Evolutionary conservation across 345 rosid species (phyloP).

Genomic region (Geranium rotundifolium): DNA sequence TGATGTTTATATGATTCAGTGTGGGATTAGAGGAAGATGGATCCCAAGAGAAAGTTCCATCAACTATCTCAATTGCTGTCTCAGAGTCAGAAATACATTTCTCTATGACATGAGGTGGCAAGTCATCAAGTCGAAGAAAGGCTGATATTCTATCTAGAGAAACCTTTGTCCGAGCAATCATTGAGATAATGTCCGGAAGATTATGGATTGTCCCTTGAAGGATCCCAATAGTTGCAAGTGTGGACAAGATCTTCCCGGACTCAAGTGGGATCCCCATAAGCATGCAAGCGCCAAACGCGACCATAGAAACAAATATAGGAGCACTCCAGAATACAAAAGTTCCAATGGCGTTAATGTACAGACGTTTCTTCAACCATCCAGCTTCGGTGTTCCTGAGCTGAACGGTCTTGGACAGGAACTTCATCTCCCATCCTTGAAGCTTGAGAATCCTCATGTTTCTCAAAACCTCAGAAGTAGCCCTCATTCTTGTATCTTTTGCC

Average conservation of each 20-base stretch:
- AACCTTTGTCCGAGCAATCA: constrained; percentile 48
- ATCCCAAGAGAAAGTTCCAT: constrained; percentile 55
- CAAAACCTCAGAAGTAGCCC: constrained; percentile 24
- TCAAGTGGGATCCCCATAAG: constrained; percentile 20
- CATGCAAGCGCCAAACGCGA: constrained; percentile 25
- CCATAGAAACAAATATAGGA: constrained; percentile 33
- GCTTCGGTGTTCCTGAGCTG: constrained; percentile 17
- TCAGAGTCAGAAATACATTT: constrained; percentile 18
- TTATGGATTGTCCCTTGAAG: constrained; percentile 34
- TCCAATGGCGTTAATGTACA: constrained; percentile 10
- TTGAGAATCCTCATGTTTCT: constrained; percentile 27
- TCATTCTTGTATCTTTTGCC: constrained; percentile 20
- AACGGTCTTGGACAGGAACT: constrained; percentile 20
- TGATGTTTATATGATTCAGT: constrained; percentile 36
- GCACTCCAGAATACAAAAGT: constrained; percentile 16
- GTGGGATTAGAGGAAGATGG: constrained; percentile 21
- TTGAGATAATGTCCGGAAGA: constrained; percentile 45
- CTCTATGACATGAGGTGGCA: constrained; percentile 25
- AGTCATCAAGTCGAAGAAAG: constrained; percentile 50
- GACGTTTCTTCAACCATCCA: constrained; percentile 22
- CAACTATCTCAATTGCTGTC: constrained; percentile 23
- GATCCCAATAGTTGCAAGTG: constrained; percentile 52
- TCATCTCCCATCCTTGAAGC: constrained; percentile 34
- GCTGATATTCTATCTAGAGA: constrained; percentile 47
- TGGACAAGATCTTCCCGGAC: constrained; percentile 35